phyloP scores from a whole-genome alignment of 1,284 basidiomycete species.

The Trichosporon sp. region DNA sequence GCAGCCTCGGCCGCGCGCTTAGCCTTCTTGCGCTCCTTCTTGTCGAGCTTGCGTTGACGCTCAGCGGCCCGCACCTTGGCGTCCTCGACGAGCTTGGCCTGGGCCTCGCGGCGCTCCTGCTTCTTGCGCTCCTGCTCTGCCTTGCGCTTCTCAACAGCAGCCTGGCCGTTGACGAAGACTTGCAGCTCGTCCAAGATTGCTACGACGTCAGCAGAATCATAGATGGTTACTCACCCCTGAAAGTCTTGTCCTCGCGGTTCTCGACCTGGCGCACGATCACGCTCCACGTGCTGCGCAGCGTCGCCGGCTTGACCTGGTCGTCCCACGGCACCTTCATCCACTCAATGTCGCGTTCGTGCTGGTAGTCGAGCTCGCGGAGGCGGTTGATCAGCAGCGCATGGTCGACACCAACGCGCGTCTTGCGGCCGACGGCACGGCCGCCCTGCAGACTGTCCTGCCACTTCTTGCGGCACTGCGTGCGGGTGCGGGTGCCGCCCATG shows the following conservation, averaged over 20 bases:
- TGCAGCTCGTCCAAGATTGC: slow-evolving; percentile 27
- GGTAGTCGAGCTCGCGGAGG: slow-evolving; percentile 25
- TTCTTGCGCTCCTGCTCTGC: slow-evolving; percentile 4
- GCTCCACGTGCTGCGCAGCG: slow-evolving; percentile 25
- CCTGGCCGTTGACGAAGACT: background rate
- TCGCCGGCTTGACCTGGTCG: slow-evolving; percentile 27
- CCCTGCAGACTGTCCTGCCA: slow-evolving; percentile 33
- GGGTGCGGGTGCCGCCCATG: slow-evolving; percentile 37
- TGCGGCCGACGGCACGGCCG: slow-evolving; percentile 16
- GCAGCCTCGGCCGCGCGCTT: slow-evolving; percentile 7
- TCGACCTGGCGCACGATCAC: slow-evolving; percentile 19
- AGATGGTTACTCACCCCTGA: slow-evolving; percentile 19
- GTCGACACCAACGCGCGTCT: slow-evolving; percentile 23
- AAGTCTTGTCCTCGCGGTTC: slow-evolving; percentile 19
- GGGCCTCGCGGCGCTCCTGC: background rate
- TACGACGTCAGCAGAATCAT: background rate
- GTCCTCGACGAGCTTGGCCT: slow-evolving; percentile 6
- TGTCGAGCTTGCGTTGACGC: background rate
- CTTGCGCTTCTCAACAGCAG: background rate
- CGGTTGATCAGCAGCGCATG: slow-evolving; percentile 22
- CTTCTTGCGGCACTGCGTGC: slow-evolving; percentile 43
- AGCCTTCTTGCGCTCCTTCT: slow-evolving; percentile 8
- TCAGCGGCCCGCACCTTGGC: slow-evolving; percentile 6
- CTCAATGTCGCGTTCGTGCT: slow-evolving; percentile 29
- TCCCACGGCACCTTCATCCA: slow-evolving; percentile 23